phyloP scores from a whole-genome alignment of 345 rosid species.

The Balakata baccata region DNA sequence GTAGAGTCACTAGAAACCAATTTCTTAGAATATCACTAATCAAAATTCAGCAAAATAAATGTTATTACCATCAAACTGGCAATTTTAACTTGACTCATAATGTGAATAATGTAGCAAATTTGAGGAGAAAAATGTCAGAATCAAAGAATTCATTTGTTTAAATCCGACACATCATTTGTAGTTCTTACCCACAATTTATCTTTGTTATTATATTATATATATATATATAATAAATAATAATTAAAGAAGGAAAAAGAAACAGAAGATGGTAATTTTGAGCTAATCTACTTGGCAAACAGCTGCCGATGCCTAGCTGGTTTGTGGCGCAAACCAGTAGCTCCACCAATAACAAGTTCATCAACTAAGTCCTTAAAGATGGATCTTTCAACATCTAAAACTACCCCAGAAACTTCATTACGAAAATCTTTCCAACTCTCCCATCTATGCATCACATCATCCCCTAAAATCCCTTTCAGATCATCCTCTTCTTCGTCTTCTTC shows the following conservation, averaged over 20 bases:
- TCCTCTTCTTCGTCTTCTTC: constrained; percentile 72
- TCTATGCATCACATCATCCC: constrained; percentile 61
- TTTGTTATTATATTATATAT: background rate
- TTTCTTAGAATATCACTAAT: no score
- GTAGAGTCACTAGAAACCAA: no score
- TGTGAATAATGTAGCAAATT: no score
- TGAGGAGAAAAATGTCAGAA: constrained; percentile 15
- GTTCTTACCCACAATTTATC: constrained; percentile 28
- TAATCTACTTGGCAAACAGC: constrained; percentile 49
- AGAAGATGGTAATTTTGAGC: constrained; percentile 8
- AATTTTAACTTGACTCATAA: background rate
- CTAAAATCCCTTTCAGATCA: constrained; percentile 47
- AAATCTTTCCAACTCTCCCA: constrained; percentile 69
- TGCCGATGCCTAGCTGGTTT: constrained; percentile 52
- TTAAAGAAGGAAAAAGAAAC: background rate
- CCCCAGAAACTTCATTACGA: constrained; percentile 46
- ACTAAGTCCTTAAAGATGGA: constrained; percentile 79
- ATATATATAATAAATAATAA: background rate
- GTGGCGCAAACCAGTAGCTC: constrained; percentile 34
- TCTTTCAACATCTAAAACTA: constrained; percentile 75
- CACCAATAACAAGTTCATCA: constrained; percentile 61
- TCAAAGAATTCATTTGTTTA: constrained; percentile 25
- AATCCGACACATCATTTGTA: constrained; percentile 14
- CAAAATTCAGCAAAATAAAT: no score
- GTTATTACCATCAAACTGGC: background rate